A percentile compares a stretch with the other conserved stretches of the same genome.
phyloP scores from a whole-genome alignment of 2,329 filamentous ascomycete genomes.

The Penicillium vulpinum region DNA sequence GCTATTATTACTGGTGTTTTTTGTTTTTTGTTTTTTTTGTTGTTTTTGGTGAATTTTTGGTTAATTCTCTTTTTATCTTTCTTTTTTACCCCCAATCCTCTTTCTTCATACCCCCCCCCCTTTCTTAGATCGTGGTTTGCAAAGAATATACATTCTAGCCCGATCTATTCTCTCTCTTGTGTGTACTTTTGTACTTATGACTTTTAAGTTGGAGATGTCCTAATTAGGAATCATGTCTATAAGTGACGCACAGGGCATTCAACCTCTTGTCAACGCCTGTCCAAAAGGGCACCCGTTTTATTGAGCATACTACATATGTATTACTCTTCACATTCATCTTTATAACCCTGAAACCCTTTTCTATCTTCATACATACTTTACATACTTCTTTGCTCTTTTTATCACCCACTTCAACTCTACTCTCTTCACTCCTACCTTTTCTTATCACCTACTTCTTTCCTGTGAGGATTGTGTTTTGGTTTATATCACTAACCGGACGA shows the following conservation, averaged over 20 bases:
- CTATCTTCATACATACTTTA: not conserved
- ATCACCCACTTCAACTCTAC: conserved; percentile 11
- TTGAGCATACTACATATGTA: not conserved
- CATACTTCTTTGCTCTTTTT: conserved; percentile 1
- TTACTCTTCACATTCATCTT: not conserved
- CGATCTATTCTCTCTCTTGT: conserved; percentile 1
- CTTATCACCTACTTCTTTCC: not conserved
- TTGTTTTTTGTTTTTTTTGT: not conserved
- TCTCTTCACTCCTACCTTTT: not conserved
- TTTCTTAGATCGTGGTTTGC: not conserved
- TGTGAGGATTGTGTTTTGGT: not conserved
- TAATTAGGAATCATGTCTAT: conserved; percentile 19
- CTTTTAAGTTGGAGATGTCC: conserved; percentile 6
- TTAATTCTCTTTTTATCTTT: too few relatives aligned
- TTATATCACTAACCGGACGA: not conserved
- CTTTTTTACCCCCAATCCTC: not conserved
- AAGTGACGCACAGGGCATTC: conserved; percentile 21
- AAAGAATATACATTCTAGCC: not conserved
- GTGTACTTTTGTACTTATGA: not conserved
- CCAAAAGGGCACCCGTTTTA: not conserved
- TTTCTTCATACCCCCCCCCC: not conserved
- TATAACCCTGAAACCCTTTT: not conserved
- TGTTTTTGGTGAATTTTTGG: not conserved
- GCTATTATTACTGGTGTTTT: conserved; percentile 4
- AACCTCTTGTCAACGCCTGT: conserved; percentile 6